These are phyloP conservation scores for Capsicum chinense DNA, from an alignment of 257 asterid genomes.

Conservation along the genomic window DNA sequence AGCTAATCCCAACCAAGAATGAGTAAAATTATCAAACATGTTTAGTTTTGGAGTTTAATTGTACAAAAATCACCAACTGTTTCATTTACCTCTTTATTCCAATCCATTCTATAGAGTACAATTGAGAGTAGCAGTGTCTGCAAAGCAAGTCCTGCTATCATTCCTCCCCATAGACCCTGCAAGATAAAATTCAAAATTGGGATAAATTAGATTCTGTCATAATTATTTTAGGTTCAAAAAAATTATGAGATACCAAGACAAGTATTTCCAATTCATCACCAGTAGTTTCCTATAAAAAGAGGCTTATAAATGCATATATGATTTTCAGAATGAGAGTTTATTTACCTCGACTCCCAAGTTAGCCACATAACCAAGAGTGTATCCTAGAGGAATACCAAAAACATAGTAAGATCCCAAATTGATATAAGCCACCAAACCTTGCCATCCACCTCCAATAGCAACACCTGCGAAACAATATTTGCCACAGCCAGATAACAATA, in stretches of 20 bases:
- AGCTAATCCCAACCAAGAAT: not conserved
- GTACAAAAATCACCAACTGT: not conserved
- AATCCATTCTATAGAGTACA: constrained; percentile 65
- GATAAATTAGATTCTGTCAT: not conserved
- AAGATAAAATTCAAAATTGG: not conserved
- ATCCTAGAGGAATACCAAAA: constrained; percentile 75
- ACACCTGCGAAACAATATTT: constrained; percentile 54
- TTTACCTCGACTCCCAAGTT: constrained; percentile 61
- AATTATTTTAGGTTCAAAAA: not conserved
- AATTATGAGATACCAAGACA: not conserved
- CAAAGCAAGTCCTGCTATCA: constrained; percentile 69
- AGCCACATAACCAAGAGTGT: constrained; percentile 63
- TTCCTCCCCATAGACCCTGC: constrained; percentile 86
- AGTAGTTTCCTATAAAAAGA: not conserved
- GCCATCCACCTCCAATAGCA: constrained; percentile 92
- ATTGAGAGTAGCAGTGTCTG: constrained; percentile 61
- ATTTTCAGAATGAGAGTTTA: not conserved
- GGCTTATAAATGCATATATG: not conserved
- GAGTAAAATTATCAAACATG: not conserved
- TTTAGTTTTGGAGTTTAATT: not conserved
- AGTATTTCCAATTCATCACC: not conserved
- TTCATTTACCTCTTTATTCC: constrained; percentile 65
- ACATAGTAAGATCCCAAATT: constrained; percentile 74
- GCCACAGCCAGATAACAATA: not conserved
- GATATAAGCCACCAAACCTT: constrained; percentile 75